Base-by-base conservation (phyloP, 257 asterid genomes). In the Prunella vulgaris region DNA sequence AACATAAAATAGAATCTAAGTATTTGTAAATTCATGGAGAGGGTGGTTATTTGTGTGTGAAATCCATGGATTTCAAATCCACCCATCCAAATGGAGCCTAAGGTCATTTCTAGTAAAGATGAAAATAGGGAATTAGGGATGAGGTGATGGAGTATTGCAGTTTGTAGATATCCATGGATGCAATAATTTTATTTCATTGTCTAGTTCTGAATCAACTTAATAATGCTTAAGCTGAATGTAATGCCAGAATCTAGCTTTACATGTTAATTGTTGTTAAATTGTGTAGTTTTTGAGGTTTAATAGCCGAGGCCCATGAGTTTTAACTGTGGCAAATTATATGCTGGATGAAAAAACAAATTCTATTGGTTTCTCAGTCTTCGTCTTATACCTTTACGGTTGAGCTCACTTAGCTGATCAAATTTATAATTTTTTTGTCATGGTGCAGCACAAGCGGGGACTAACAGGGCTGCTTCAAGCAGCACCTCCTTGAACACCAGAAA, bases 401-500 rank as follows among this genome's bases (percentile, higher is more conserved):
- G 17, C 48, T 38, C 7, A 46, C 21, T 24, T 40, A 15, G 60
- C 60, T 66, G 76, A 54, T 44, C 62, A 20, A 64, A 37, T 58
- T 51, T 70, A 10, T 75, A 60, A 68, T 64, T 49, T 56, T n/a
- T 28, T 64, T 77, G 20, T 61, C 78, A 27, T 77, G 46, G 60
- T 88, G 84, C 95, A 92, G 98, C 98, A 32, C 52, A 51, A 71
- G 98, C 95, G 1, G 98, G 96, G 62, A 73, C 93, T 22, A 92
- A 92, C 86, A 90, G 72, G 81, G 95, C 98, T 81, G 97, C 98
- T 69, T 90, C 98, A 13, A 90, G 96, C 72, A 80, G 95, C 77
- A 80, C 96, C 54, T 64, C 93, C 7, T 61, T 92, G 87, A 92
- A 92, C 74, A 92, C 98, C 65, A 84, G 97, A 80, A 92, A 90